Evolutionary conservation across 2,329 filamentous ascomycete genomes (phyloP).

Genomic region (Nemania serpens): DNA sequence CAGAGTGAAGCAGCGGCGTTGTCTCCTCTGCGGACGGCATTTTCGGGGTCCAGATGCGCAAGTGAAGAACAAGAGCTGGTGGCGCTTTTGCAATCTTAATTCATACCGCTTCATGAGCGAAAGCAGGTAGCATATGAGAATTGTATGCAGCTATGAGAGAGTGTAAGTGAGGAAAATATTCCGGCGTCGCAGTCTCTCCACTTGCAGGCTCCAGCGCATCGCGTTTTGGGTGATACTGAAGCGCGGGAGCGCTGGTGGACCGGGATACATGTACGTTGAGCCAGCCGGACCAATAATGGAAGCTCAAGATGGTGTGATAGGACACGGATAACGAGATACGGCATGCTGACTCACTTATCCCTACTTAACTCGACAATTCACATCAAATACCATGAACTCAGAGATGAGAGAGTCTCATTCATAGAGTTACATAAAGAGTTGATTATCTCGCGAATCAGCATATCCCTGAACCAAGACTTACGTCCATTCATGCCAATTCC

Average conservation of each 20-base stretch:
- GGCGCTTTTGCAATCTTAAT: background rate
- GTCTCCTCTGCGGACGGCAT: constrained; percentile 18
- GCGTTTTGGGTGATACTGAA: background rate
- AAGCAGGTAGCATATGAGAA: background rate
- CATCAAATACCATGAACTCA: background rate
- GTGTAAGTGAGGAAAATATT: background rate
- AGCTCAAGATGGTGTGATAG: constrained; percentile 14
- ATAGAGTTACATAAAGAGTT: background rate
- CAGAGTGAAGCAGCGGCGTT: constrained; percentile 16
- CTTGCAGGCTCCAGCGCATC: background rate
- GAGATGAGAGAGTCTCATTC: background rate
- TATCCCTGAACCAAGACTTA: background rate
- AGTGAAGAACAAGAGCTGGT: background rate
- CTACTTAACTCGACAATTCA: background rate
- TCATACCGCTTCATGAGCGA: background rate
- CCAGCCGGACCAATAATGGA: constrained; percentile 4
- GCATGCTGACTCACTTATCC: background rate
- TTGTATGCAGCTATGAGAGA: background rate
- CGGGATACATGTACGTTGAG: background rate
- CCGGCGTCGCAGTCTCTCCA: constrained; percentile 5
- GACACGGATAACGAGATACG: constrained; percentile 1
- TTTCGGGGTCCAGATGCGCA: background rate
- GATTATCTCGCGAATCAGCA: background rate
- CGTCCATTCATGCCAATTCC: constrained; percentile 35
- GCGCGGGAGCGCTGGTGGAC: too few relatives aligned